Evolutionary conservation across 805 yeast genomes (phyloP), one percentile per base, ranked within the genome.

Genomic region (Lipomyces mesembrius): DNA sequence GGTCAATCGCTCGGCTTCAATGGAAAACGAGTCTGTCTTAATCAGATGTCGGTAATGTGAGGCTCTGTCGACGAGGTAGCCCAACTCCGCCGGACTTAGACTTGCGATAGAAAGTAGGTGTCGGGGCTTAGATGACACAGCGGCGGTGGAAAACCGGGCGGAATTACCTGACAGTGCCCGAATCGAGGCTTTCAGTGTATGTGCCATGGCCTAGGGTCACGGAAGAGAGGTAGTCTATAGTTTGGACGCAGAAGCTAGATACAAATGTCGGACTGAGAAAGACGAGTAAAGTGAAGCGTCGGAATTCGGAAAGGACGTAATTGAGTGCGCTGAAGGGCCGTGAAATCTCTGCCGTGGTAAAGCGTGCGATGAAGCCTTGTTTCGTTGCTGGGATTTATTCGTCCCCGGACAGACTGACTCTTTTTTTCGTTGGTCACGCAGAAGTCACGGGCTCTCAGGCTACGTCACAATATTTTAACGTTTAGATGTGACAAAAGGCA

Each of bases 81-180:
- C 77, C 68, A 95, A 87, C 78, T 95, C 99, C 27, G 83, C 79
- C 62, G 88, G 84, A 7, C 90, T 77, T 65, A 95, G 83, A 74
- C 92, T 96, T 29, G 90, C 85, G 73, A 92, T 95, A 34, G 91
- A 89, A 27, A 91, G 84, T 75, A 95, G 82, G 77, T 94, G 98
- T 77, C 96, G 86, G 32, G 84, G 79, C 57, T 71, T 20, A 32
- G 22, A 5, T 5, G 61, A 6, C 17, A 39, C 35, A 46, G 49
- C 49, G 7, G 22, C 20, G 22, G 49, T n/a, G 9, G 49, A 43
- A 43, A n/a, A n/a, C 1, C 49, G 49, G 8, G 25, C 49, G 22
- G 11, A 43, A 43, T 17, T 43, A 43, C 22, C 14, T 7, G 64
- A 55, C 25, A 66, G 57, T 6, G 53, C 56, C 27, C 60, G 56